Base-by-base conservation (phyloP, 192 early-diverging fungal genomes). In the Backusella westeae region DNA sequence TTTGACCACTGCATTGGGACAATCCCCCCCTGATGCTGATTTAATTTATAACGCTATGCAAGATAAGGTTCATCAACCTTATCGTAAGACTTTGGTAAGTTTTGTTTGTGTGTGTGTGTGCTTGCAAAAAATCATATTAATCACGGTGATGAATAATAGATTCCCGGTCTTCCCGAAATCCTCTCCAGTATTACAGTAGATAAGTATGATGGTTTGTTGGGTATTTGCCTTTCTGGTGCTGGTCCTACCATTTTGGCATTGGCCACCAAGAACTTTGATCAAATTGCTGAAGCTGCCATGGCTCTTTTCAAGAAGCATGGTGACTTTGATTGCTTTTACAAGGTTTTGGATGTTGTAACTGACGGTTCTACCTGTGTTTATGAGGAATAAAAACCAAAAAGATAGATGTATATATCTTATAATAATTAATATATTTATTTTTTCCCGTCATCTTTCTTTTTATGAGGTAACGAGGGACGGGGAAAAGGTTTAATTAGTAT, bases 31-130 rank as follows among this genome's bases (percentile, higher is more conserved):
- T 35, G 87, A 94, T 77, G 86, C 95, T 3, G 88, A 90, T 78
- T 75, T 96, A 38, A 93, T 99, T 77, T 91, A 87, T 79, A 92
- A 94, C 71, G 94, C 96, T 6, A 99, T 99, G 97, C 91, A 91
- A 74, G 98, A 99, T 86, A 89, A 90, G 78, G 84, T 99, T n/a
- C 98, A 99, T 82, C 98, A 99, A 84, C 92, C 93, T 6, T 98
- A 99, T 84, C 87, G 98, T 41, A 93, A 92, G 77, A 91, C 95
- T 80, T 86, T 99, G 81, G 93, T 99, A 81, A 69, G 75, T 74
- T 34, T 32, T 26, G 19, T 19, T 56, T 26, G 34, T 36, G 5
- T 35, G 77, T 44, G 34, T 12, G 23, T 32, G 32, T 10, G 26
- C 9, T 21, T 3, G 36, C 17, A 41, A 34, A n/a, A 39, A 35